Base-by-base conservation (phyloP, 2,329 filamentous ascomycete species). In the Esteya vermicola region DNA sequence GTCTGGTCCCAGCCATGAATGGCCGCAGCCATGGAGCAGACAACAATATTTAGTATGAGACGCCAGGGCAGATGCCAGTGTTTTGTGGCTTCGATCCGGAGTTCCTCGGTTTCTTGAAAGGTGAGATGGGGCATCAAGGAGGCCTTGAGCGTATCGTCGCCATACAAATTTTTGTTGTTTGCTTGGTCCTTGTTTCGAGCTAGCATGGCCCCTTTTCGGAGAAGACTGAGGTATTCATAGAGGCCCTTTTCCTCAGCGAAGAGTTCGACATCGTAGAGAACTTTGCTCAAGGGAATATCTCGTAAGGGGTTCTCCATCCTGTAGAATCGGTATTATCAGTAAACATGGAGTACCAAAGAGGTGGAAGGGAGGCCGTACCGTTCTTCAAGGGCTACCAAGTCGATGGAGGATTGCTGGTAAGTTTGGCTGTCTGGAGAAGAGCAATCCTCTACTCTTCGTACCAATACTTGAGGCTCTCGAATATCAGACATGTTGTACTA, bases 1-100 rank as follows among this genome's bases (percentile, higher is more conserved):
- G 75, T 79, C 54, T 44, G 72, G 47, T 81, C 76, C 76, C 75
- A 81, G 20, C 77, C 75, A 50, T 78, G 74, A 9, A 81, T 75
- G n/a, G 77, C 76, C 14, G 78, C 78, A 38, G 75, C 78, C 39
- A 83, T 71, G 32, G 78, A 81, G 54, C 76, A 81, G 19, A 75
- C 71, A 10, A 71, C 61, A 47, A 84, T 79, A 28, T 79, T 81
- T 46, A 79, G 65, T 58, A 76, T 78, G 10, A 85, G 62, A 38
- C 69, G 67, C 49, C 51, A 62, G 0, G 79, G 75, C 27, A 78
- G 67, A 44, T 70, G 66, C 75, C 80, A 84, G 51, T 76, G 79
- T 64, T 84, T 38, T 21, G 8, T 9, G 4, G 8, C 7, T 18
- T 36, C 33, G 13, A 18, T 14, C 22, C n/a, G 12, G 9, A 36